Percentiles rank a stretch among this genome's conserved stretches.
Conservation (phyloP, 139 green algal species). For the Pleodorina starrii region DNA sequence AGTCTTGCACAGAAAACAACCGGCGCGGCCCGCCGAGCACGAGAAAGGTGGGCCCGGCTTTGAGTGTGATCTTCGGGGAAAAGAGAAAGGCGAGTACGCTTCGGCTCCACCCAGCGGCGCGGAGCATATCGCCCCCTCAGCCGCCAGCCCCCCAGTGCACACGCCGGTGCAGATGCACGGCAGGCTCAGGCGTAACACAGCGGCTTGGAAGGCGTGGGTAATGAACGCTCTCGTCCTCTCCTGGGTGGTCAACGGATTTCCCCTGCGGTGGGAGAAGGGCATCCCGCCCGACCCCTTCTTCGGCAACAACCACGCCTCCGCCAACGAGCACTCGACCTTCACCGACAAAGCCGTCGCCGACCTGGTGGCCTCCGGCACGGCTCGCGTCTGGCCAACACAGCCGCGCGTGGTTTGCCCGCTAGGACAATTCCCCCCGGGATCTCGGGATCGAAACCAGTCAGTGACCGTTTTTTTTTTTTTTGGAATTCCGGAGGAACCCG, state of each 20-base stretch:
- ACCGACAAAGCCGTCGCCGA: not conserved
- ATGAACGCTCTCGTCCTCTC: not conserved
- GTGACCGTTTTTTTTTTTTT: too few species aligned
- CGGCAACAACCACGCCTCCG: conserved; percentile 12
- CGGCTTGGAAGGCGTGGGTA: not conserved
- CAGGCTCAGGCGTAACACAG: not conserved
- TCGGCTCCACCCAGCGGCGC: not conserved
- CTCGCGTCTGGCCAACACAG: not conserved
- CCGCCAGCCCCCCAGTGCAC: not conserved
- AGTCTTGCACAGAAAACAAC: not conserved
- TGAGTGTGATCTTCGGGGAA: not conserved
- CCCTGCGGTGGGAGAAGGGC: not conserved
- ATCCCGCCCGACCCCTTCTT: not conserved
- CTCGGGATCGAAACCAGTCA: too few species aligned
- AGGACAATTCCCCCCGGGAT: too few species aligned
- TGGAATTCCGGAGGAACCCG: too few species aligned
- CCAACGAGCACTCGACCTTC: not conserved
- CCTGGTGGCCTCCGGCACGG: not conserved
- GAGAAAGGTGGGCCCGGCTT: not conserved
- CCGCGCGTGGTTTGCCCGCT: conserved; percentile 13
- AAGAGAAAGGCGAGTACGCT: not conserved
- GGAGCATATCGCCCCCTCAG: not conserved
- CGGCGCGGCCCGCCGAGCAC: not conserved
- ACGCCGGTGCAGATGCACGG: not conserved
- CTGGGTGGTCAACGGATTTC: conserved; percentile 2